Percentiles rank a stretch among this genome's conserved stretches.
Conservation (phyloP, 1,284 basidiomycete genomes). For the Pseudozyma flocculosa region DNA sequence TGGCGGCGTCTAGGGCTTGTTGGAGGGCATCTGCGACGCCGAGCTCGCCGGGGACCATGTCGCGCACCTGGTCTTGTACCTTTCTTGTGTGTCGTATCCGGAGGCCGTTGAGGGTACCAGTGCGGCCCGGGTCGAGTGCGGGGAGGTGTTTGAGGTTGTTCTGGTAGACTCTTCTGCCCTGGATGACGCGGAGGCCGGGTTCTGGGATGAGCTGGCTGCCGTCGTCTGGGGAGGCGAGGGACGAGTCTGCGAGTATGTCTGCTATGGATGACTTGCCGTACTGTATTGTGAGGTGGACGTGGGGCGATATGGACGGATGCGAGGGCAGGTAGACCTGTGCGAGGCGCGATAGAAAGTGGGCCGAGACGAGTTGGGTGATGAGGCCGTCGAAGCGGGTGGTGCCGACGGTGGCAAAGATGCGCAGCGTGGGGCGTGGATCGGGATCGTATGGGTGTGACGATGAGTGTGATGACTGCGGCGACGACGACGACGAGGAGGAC, state of each 20-base stretch:
- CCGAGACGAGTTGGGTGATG: slow-evolving; percentile 24
- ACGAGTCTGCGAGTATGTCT: slow-evolving; percentile 17
- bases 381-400: slow-evolving; percentile 48
- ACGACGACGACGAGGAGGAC: not conserved
- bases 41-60: no score
- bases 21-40: no score
- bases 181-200: slow-evolving; percentile 26
- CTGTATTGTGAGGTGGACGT: slow-evolving; percentile 10
- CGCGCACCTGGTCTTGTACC: not conserved
- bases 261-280: slow-evolving; percentile 33
- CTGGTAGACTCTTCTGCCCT: slow-evolving; percentile 31
- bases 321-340: slow-evolving; percentile 10
- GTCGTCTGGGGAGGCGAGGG: slow-evolving; percentile 16
- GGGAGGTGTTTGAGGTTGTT: slow-evolving; percentile 7
- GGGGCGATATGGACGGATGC: not conserved
- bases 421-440: not conserved
- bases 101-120: slow-evolving; percentile 21
- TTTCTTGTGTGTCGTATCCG: slow-evolving; percentile 6
- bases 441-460: not conserved
- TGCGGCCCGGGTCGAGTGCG: slow-evolving; percentile 26
- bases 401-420: slow-evolving; percentile 46
- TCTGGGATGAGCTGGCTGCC: slow-evolving; percentile 30
- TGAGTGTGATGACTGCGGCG: no score
- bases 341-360: slow-evolving; percentile 16
- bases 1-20: no score